A percentile compares a stretch with the other conserved stretches of the same genome.
These are phyloP conservation scores for Cunninghamia lanceolata DNA, from an alignment of 75 land plant species.

Conservation along the genomic window DNA sequence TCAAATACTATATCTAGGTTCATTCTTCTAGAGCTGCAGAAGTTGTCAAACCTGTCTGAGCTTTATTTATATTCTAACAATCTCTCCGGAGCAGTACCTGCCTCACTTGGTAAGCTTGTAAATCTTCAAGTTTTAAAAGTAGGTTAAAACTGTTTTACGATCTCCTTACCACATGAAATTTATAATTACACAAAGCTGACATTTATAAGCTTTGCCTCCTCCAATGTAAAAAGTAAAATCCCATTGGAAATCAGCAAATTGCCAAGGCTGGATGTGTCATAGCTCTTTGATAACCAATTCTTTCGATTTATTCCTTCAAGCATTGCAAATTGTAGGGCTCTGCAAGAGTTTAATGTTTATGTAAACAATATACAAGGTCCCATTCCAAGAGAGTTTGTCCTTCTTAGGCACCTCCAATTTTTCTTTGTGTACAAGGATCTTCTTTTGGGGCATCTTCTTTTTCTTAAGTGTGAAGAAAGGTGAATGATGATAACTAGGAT, in stretches of 20 bases:
- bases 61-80: slow-evolving; percentile 28
- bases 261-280: not conserved
- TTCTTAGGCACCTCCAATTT: slow-evolving; percentile 36
- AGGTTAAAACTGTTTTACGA: slow-evolving; percentile 29
- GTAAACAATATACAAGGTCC: slow-evolving; percentile 43
- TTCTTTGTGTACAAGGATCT: slow-evolving; percentile 43
- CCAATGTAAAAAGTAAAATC: slow-evolving; percentile 11
- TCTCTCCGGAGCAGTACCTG: slow-evolving; percentile 40
- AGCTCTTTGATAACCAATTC: slow-evolving; percentile 41
- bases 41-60: not conserved
- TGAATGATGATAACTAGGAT: too few species aligned
- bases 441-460: slow-evolving; percentile 55
- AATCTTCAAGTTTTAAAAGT: slow-evolving; percentile 28
- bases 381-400: slow-evolving; percentile 54
- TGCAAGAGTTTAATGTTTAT: slow-evolving; percentile 31
- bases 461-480: too few species aligned
- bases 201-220: too few species aligned
- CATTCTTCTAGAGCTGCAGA: slow-evolving; percentile 18
- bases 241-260: slow-evolving; percentile 5
- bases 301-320: slow-evolving; percentile 41
- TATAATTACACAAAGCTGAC: slow-evolving; percentile 17
- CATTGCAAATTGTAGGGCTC: slow-evolving; percentile 24
- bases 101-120: slow-evolving; percentile 34
- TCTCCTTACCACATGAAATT: slow-evolving; percentile 38
- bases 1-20: slow-evolving; percentile 31